Conservation (phyloP, 257 asterid genomes). For the Eucommia ulmoides region DNA sequence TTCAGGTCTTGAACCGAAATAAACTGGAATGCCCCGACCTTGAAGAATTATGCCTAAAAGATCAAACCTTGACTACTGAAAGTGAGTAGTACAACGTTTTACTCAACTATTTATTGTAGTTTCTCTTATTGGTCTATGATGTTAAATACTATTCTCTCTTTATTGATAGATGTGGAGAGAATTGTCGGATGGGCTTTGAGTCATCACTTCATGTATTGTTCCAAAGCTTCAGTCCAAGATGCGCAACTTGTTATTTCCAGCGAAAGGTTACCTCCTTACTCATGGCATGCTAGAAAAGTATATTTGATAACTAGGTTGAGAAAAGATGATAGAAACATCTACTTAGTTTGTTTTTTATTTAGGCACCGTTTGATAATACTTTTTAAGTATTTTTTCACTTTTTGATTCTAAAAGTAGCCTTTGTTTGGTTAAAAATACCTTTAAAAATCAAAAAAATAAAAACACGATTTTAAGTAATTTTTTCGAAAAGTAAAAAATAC, state of each 20-base stretch:
- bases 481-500: no score
- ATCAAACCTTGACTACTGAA: conserved; percentile 74
- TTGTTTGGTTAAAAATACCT: no score
- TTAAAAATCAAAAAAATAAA: no score
- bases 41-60: conserved; percentile 61
- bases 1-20: conserved; percentile 43
- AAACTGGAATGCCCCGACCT: conserved; percentile 64
- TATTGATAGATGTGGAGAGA: conserved; percentile 53
- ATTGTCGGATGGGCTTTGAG: conserved; percentile 79
- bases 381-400: no score
- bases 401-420: no score
- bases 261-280: conserved; percentile 33
- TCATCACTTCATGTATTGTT: conserved; percentile 66
- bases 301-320: no score
- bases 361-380: no score
- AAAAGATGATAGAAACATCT: no score
- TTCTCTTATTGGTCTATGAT: conserved; percentile 8
- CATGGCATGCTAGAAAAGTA: neutral
- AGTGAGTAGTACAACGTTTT: conserved; percentile 48
- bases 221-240: conserved; percentile 34
- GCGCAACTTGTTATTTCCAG: conserved; percentile 43
- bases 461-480: no score
- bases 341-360: no score
- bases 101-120: conserved; percentile 6
- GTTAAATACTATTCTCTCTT: conserved; percentile 9